These are phyloP conservation scores for Gleditsia sinensis DNA, from an alignment of 306 rosid genomes.

Conservation along the genomic window DNA sequence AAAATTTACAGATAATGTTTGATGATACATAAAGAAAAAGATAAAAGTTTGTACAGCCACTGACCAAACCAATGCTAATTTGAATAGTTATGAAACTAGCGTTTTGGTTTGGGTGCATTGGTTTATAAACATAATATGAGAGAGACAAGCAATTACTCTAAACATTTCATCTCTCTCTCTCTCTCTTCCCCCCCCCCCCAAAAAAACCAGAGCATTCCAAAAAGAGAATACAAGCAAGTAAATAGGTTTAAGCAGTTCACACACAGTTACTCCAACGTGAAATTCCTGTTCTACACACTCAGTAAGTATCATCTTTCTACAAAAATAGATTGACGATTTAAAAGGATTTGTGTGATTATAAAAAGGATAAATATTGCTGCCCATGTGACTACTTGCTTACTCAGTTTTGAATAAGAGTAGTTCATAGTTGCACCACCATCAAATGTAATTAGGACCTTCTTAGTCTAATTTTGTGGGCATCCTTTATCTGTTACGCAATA, in stretches of 20 bases:
- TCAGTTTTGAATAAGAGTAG: neutral
- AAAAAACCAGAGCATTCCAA: neutral
- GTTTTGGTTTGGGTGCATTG: slow-evolving; percentile 18
- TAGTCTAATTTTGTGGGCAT: neutral
- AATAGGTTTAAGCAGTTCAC: slow-evolving; percentile 21
- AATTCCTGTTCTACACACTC: neutral
- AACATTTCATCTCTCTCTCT: slow-evolving; percentile 7
- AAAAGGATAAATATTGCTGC: neutral
- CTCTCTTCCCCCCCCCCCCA: neutral
- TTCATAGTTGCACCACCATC: neutral
- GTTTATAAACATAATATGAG: neutral
- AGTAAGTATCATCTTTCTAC: neutral
- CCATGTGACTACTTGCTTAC: neutral
- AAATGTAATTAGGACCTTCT: neutral
- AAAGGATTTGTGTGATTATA: neutral
- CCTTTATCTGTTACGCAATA: neutral
- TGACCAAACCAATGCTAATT: neutral
- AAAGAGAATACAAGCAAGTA: slow-evolving; percentile 17
- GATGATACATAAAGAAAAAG: neutral
- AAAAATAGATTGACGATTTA: neutral
- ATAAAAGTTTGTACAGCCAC: neutral
- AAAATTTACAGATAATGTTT: neutral
- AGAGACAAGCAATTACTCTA: neutral
- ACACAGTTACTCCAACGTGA: slow-evolving; percentile 22
- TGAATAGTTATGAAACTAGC: neutral